These are phyloP conservation scores for Lachnellula suecica DNA, from an alignment of 2,329 filamentous ascomycete genomes.

Conservation along the genomic window DNA sequence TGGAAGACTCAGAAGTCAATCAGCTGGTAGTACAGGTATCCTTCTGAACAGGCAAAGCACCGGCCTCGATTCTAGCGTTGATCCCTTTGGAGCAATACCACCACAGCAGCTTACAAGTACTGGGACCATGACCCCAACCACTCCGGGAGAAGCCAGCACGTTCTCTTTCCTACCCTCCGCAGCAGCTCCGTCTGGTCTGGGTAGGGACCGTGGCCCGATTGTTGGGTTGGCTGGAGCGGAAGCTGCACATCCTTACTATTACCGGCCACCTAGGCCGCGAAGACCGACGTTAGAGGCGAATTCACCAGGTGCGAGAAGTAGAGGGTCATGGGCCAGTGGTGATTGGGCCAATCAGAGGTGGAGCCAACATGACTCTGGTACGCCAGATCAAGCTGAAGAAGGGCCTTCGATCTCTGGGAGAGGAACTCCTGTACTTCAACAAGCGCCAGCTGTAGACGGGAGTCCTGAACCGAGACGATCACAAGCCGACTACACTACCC, in stretches of 20 bases:
- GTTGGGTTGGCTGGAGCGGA: constrained; percentile 49
- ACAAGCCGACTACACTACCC: constrained; percentile 81
- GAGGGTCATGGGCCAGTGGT: constrained; percentile 44
- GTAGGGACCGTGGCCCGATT: constrained; percentile 36
- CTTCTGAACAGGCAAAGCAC: constrained; percentile 56
- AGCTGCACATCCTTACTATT: constrained; percentile 71
- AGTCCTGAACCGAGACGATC: constrained; percentile 30
- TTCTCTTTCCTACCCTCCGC: constrained; percentile 67
- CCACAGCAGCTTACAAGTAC: constrained; percentile 48
- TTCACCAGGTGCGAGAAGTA: constrained; percentile 39
- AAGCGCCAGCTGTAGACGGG: constrained; percentile 20
- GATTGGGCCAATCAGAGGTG: constrained; percentile 43
- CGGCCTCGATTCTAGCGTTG: constrained; percentile 51
- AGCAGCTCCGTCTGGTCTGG: constrained; percentile 22
- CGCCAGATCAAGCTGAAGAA: constrained; percentile 42
- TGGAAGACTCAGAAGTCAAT: constrained; percentile 60
- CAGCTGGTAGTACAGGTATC: constrained; percentile 58
- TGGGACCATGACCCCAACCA: constrained; percentile 70
- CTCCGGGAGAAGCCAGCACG: constrained; percentile 66
- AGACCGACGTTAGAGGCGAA: constrained; percentile 58
- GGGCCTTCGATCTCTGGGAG: constrained; percentile 41
- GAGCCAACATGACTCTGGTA: constrained; percentile 28
- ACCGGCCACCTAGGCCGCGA: constrained; percentile 76
- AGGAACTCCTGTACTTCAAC: constrained; percentile 47
- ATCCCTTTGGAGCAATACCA: constrained; percentile 39